Evolutionary conservation across 768 basidiomycete species (phyloP).

Genomic region (Boletus pseudopeckii): DNA sequence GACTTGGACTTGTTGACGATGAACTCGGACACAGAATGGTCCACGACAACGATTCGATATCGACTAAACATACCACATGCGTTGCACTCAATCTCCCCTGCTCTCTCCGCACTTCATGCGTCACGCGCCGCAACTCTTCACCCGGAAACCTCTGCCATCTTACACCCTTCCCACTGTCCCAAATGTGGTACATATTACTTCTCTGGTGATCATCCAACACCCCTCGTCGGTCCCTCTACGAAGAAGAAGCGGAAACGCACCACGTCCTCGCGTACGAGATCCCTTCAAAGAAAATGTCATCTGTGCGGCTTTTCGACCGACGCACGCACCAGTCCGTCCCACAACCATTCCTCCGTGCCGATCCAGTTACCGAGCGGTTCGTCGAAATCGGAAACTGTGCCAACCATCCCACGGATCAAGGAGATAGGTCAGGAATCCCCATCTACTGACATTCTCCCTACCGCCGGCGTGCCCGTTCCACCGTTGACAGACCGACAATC

Average conservation of each 20-base stretch:
- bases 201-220: conserved; percentile 37
- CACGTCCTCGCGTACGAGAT: neutral
- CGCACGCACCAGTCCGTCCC: neutral
- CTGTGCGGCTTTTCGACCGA: conserved; percentile 18
- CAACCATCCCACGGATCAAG: neutral
- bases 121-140: conserved; percentile 36
- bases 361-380: neutral
- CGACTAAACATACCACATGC: conserved; percentile 46
- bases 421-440: neutral
- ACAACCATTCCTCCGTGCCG: neutral
- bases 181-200: conserved; percentile 53
- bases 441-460: neutral
- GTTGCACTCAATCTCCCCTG: conserved; percentile 49
- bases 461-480: neutral
- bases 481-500: conserved; percentile 24
- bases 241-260: conserved; percentile 17
- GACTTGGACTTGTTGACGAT: too few relatives aligned
- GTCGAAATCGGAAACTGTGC: neutral
- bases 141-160: conserved; percentile 21
- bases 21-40: neutral
- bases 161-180: conserved; percentile 38
- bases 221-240: conserved; percentile 28
- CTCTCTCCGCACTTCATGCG: conserved; percentile 62
- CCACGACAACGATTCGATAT: conserved; percentile 38
- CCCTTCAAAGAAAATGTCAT: conserved; percentile 17